Conservation (phyloP, 768 basidiomycete genomes). For the Thelephora ganbajun region DNA sequence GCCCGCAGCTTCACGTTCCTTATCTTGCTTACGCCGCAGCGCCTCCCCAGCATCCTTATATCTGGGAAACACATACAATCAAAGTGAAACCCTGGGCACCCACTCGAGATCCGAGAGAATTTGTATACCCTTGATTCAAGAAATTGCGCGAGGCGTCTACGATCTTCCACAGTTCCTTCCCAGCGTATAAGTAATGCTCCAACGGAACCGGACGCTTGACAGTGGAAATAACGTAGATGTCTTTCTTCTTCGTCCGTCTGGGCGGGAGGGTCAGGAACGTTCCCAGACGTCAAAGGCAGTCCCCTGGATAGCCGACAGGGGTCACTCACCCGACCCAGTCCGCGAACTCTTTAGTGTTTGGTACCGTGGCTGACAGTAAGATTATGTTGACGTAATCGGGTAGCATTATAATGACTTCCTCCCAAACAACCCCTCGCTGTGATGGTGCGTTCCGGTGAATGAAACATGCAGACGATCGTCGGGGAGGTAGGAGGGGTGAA, state of each 20-base stretch:
- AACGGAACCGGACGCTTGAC: conserved; percentile 92
- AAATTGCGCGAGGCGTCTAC: conserved; percentile 74
- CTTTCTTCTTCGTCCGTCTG: conserved; percentile 97
- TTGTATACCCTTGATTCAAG: conserved; percentile 47
- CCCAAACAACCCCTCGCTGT: conserved; percentile 97
- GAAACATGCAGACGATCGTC: background rate
- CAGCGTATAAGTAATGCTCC: conserved; percentile 93
- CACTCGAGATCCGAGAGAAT: conserved; percentile 3
- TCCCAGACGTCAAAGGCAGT: background rate
- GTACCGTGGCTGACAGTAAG: conserved; percentile 90
- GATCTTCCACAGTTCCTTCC: conserved; percentile 86
- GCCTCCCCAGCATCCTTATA: conserved; percentile 88
- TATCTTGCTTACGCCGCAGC: conserved; percentile 88
- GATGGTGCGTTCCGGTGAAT: background rate
- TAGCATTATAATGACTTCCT: conserved; percentile 99
- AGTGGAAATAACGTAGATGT: conserved; percentile 97
- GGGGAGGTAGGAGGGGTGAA: background rate
- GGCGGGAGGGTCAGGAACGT: background rate
- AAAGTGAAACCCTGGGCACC: too few species aligned
- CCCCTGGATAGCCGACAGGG: background rate
- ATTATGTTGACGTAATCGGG: conserved; percentile 99
- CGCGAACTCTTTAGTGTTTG: conserved; percentile 96
- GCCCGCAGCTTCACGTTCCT: conserved; percentile 92
- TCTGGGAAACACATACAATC: conserved; percentile 23
- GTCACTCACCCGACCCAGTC: conserved; percentile 91